Evolutionary conservation across 306 rosid species (phyloP), one percentile per base, ranked within the genome.

Genomic region (Casuarina equisetifolia): DNA sequence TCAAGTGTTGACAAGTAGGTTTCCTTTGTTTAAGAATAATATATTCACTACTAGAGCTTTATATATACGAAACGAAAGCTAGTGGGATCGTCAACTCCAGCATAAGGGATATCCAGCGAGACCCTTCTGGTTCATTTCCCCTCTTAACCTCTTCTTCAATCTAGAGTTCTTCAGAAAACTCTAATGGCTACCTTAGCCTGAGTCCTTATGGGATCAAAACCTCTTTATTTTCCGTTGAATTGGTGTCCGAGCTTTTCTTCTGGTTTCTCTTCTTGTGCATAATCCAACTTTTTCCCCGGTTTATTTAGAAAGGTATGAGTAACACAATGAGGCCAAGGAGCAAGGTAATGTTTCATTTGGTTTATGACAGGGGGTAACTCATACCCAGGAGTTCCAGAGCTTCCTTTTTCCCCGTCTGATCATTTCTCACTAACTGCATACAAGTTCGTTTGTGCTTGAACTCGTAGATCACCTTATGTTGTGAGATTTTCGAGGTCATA

Each of bases 321-420:
- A 90, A 90, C 84, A 82, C 88, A 72, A 91, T 87, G 98, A 93
- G 58, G 42, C 98, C 97, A 39, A 83, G 93, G 69, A 78, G 81
- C 25, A 83, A 88, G 81, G 83, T 82, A 49, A 81, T 80, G 92
- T 82, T 90, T 42, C 68, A 90, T 81, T 43, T 86, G 77, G 97
- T 84, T 73, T 93, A 91, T 40, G 98, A 93, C 73, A 81, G 98
- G 53, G 97, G 97, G 70, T 91, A 81, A 79, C n/a, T 19, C 40
- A 11, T 12, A 4, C 50, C 46, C 46, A 40, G 9, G 8, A 19
- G 6, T 17, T 40, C 0, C 71, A 15, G 8, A 66, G 48, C 35
- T 16, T 17, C n/a, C n/a, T 17, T 44, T 55, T n/a, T 2, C 44
- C 10, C 17, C 20, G 0, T 12, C 15, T 43, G 1, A 36, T 53